These are phyloP conservation scores for Eucalyptus grandis DNA, from an alignment of 345 rosid genomes.

Conservation along the genomic window DNA sequence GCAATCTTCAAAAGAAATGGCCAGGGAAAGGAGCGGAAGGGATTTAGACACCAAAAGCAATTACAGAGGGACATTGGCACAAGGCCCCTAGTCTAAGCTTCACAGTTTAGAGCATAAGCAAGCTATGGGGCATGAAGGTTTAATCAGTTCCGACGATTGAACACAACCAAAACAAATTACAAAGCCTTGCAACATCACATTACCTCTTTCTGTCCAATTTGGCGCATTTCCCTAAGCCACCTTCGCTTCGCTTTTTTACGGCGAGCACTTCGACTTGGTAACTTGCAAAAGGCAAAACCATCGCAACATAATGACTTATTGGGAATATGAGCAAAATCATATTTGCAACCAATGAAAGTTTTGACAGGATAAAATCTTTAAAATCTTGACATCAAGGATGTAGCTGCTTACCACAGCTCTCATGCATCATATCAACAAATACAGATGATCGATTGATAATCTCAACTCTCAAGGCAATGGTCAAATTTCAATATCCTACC, in stretches of 20 bases:
- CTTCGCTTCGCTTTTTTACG: slow-evolving; percentile 83
- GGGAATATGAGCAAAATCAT: background rate
- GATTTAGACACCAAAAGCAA: background rate
- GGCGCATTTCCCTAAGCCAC: slow-evolving; percentile 57
- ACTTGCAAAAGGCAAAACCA: slow-evolving; percentile 12
- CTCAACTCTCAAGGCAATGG: background rate
- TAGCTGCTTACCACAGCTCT: background rate
- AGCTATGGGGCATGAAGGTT: background rate
- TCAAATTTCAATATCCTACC: background rate
- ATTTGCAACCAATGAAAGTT: background rate
- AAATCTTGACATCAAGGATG: background rate
- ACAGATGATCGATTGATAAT: background rate
- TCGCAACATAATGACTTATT: background rate
- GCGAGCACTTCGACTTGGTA: slow-evolving; percentile 85
- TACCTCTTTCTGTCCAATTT: slow-evolving; percentile 65
- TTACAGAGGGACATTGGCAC: background rate
- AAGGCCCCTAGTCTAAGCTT: background rate
- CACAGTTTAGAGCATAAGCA: background rate
- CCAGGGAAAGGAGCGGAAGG: background rate
- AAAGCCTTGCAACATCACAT: background rate
- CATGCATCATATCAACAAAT: background rate
- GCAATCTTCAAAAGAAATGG: background rate
- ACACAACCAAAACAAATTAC: background rate
- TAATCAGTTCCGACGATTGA: background rate
- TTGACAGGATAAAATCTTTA: background rate